Conservation (phyloP, 1,284 basidiomycete species). For the Gomphus sp. region DNA sequence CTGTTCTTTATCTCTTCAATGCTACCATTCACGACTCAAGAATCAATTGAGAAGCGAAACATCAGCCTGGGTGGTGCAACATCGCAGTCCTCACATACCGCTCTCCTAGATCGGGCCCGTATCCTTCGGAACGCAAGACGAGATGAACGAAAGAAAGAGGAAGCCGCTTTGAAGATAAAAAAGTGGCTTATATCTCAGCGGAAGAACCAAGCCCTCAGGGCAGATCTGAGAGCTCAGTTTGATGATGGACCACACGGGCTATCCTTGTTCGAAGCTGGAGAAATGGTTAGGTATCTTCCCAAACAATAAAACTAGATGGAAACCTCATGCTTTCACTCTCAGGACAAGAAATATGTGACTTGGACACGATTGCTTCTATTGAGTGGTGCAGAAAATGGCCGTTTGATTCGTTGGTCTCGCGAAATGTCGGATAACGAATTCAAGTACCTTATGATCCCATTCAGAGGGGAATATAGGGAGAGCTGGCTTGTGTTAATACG, state of each 20-base stretch:
- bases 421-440: slow-evolving; percentile 28
- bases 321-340: neutral
- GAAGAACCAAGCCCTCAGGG: slow-evolving; percentile 2
- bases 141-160: slow-evolving; percentile 41
- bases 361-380: slow-evolving; percentile 13
- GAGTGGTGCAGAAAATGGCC: slow-evolving; percentile 15
- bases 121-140: slow-evolving; percentile 48
- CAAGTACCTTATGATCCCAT: slow-evolving; percentile 34
- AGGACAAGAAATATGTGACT: neutral
- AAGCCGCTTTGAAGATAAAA: slow-evolving; percentile 53
- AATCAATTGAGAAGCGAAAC: slow-evolving; percentile 30
- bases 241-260: slow-evolving; percentile 5
- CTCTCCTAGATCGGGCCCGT: slow-evolving; percentile 55
- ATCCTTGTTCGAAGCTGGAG: slow-evolving; percentile 4
- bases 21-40: slow-evolving; percentile 7
- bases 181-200: slow-evolving; percentile 29
- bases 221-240: slow-evolving; percentile 14
- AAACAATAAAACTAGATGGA: neutral
- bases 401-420: slow-evolving; percentile 43
- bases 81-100: slow-evolving; percentile 38
- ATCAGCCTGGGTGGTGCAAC: slow-evolving; percentile 72
- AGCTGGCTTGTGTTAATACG: slow-evolving; percentile 54
- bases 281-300: neutral
- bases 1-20: neutral
- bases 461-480: slow-evolving; percentile 24